Base-by-base conservation (phyloP, 2,329 filamentous ascomycete species). In the Scedosporium dehoogii region DNA sequence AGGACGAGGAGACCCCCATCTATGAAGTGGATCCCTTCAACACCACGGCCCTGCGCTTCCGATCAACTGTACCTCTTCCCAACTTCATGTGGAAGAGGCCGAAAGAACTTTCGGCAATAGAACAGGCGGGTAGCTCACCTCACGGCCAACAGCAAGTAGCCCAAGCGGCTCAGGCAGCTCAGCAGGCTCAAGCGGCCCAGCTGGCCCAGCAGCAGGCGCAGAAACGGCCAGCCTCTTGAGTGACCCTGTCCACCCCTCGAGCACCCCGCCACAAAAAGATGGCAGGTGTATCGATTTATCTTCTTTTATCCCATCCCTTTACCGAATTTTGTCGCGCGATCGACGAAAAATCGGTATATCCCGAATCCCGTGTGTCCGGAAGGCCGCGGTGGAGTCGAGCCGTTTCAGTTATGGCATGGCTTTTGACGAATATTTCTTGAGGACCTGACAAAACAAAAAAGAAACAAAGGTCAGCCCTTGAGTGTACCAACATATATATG, bases 21-120 rank as follows among this genome's bases (percentile, higher is more conserved):
- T 92, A 92, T 77, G 83, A 87, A 62, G 81, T 92, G 63, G 91
- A 96, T 71, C 89, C 88, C 44, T 87, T 81, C 67, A 83, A 84
- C 68, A 82, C 80, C 16, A 76, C 78, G 23, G 81, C 83, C 23
- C 74, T 88, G 68, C 84, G 81, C 68, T 88, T 86, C 67, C 77
- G 85, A 46, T 81, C 84, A n/a, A 82, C 79, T 6, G 81, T 85
- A 21, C 82, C 81, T 1, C 70, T 83, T n/a, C 62, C 42, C 62
- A 63, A 42, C 5, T 59, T 44, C 27, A 64, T 58, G 63, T 62
- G 44, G 51, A 63, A 59, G 58, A 60, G 55, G 59, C 59, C 59
- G 18, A 61, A 61, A 51, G 59, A 61, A 21, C 18, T 51, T 25
- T 55, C 59, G 18, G 46, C 48, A 41, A 56, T 61, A 42, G 59